Evolutionary conservation across 2,329 filamentous ascomycete genomes (phyloP).

Genomic region (Phaeomoniella chlamydospora): DNA sequence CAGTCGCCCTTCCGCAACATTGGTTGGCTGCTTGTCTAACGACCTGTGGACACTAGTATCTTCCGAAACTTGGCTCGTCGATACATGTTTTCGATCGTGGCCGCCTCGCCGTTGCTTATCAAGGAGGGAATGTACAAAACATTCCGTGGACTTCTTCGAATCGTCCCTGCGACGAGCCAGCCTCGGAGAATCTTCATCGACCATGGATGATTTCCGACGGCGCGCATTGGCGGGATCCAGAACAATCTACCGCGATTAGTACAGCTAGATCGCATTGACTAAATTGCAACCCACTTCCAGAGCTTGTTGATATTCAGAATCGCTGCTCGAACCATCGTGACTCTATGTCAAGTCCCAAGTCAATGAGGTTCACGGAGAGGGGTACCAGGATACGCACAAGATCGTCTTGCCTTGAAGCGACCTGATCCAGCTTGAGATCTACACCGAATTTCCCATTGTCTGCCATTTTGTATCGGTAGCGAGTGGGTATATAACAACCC

Average conservation of each 20-base stretch:
- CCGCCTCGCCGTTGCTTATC: slow-evolving; percentile 18
- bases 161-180: slow-evolving; percentile 21
- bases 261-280: neutral
- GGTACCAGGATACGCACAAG: too few species aligned
- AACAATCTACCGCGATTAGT: slow-evolving; percentile 30
- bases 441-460: too few species aligned
- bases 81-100: slow-evolving; percentile 7
- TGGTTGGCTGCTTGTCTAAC: slow-evolving; percentile 12
- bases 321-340: slow-evolving; percentile 17
- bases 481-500: too few species aligned
- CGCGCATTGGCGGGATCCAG: slow-evolving; percentile 37
- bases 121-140: slow-evolving; percentile 47
- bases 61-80: slow-evolving; percentile 9
- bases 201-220: slow-evolving; percentile 47
- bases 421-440: too few species aligned
- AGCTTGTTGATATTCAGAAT: slow-evolving; percentile 18
- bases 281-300: slow-evolving; percentile 22
- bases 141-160: slow-evolving; percentile 31
- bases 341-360: too few species aligned
- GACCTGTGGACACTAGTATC: slow-evolving; percentile 12
- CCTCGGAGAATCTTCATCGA: slow-evolving; percentile 24
- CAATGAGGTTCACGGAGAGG: too few species aligned
- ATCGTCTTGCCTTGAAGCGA: too few species aligned
- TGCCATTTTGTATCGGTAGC: too few species aligned
- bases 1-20: slow-evolving; percentile 13